Evolutionary conservation across 2,329 filamentous ascomycete species (phyloP).

Genomic region (Xylaria sp.): DNA sequence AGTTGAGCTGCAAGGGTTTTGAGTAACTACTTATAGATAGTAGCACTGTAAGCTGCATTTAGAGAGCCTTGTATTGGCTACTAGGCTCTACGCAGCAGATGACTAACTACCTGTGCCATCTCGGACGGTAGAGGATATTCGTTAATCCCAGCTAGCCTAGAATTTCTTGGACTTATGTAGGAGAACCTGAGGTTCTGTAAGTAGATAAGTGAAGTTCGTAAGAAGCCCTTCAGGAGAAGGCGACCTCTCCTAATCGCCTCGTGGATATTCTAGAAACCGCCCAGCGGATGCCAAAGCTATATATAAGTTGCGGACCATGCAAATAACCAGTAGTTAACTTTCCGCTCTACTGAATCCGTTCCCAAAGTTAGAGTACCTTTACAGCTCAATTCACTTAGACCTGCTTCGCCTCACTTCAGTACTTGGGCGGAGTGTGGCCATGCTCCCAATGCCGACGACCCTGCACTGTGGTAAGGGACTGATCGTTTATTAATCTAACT

Average conservation of each 20-base stretch:
- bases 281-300: no score
- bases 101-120: no score
- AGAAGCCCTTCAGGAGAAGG: not conserved
- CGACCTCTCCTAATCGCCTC: not conserved
- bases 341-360: not conserved
- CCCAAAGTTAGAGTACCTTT: not conserved
- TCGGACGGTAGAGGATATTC: not conserved
- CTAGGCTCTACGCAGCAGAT: not conserved
- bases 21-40: not conserved
- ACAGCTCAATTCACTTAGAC: not conserved
- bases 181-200: not conserved
- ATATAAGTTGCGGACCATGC: not conserved
- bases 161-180: no score
- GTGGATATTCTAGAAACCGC: not conserved
- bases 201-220: not conserved
- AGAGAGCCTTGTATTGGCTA: not conserved
- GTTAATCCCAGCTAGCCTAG: no score
- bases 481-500: constrained; percentile 25
- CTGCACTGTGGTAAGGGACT: not conserved
- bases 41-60: not conserved
- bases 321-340: not conserved
- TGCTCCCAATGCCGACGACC: not conserved
- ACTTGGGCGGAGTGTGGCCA: no score
- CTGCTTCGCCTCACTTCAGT: not conserved
- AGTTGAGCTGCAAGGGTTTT: no score